Percentiles rank a stretch among this genome's conserved stretches.
These are phyloP conservation scores for Tulasnella calospora DNA, from an alignment of 768 basidiomycete genomes.

Conservation along the genomic window DNA sequence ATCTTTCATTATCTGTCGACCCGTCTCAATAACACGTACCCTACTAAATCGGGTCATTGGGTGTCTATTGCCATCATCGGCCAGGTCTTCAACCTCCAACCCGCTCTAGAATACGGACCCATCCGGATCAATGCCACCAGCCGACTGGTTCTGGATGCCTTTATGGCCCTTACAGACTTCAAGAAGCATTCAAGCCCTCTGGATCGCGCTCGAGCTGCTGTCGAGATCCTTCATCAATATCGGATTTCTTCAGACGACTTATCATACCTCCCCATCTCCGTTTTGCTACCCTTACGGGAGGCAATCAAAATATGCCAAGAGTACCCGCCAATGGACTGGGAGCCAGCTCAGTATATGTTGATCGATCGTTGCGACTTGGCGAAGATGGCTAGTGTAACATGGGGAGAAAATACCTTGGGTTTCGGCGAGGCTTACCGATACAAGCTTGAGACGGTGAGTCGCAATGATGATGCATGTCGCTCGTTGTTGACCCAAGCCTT, in stretches of 20 bases:
- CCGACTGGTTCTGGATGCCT: slow-evolving; percentile 28
- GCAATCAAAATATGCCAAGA: slow-evolving; percentile 79
- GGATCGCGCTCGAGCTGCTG: slow-evolving; percentile 57
- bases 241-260: slow-evolving; percentile 48
- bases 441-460: slow-evolving; percentile 49
- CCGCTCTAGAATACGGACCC: slow-evolving; percentile 27
- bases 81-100: slow-evolving; percentile 27
- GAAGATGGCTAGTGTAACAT: slow-evolving; percentile 43
- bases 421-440: slow-evolving; percentile 50
- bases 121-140: neutral
- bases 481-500: slow-evolving; percentile 19
- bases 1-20: slow-evolving; percentile 39
- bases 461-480: slow-evolving; percentile 37
- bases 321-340: slow-evolving; percentile 70
- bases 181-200: slow-evolving; percentile 24
- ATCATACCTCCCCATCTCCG: slow-evolving; percentile 58
- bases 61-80: slow-evolving; percentile 15
- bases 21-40: slow-evolving; percentile 14
- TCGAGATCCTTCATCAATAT: slow-evolving; percentile 51
- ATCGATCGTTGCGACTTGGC: slow-evolving; percentile 74
- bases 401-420: neutral
- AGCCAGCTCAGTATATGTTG: slow-evolving; percentile 58
- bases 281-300: slow-evolving; percentile 76
- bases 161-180: slow-evolving; percentile 24
- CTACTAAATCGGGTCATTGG: slow-evolving; percentile 18